These are phyloP conservation scores for Angomonas ambiguus DNA, from an alignment of 208 protist genomes.

Conservation along the genomic window DNA sequence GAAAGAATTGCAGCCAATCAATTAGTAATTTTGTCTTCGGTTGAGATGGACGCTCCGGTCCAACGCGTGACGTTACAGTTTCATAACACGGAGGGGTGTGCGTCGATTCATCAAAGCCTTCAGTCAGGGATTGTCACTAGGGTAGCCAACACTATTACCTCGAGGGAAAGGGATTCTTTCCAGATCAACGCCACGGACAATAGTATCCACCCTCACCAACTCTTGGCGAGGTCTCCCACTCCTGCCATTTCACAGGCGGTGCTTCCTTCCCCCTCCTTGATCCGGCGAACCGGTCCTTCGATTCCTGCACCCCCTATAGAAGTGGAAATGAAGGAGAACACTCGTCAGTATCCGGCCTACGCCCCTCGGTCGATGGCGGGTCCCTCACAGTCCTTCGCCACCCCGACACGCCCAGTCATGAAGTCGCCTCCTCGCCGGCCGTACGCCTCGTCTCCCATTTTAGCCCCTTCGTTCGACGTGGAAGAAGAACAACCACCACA, in stretches of 20 bases:
- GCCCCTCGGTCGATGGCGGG: not conserved
- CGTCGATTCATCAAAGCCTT: not conserved
- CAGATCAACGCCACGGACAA: not conserved
- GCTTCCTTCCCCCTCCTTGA: not conserved
- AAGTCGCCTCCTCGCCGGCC: not conserved
- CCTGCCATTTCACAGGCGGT: too few species aligned
- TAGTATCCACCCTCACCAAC: not conserved
- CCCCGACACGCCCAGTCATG: too few species aligned
- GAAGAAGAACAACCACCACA: too few species aligned
- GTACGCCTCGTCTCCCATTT: too few species aligned
- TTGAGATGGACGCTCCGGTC: not conserved
- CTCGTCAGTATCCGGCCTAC: not conserved
- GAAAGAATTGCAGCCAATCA: not conserved
- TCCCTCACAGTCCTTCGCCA: not conserved
- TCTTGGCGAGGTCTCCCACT: not conserved
- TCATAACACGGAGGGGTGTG: not conserved
- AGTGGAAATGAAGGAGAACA: not conserved
- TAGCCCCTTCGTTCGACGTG: too few species aligned
- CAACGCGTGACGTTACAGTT: not conserved
- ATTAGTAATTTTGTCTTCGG: not conserved
- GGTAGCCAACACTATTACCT: not conserved
- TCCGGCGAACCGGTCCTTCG: not conserved
- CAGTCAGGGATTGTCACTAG: not conserved
- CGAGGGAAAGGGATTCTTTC: not conserved
- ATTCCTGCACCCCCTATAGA: not conserved